These are phyloP conservation scores for Botrytis fabae DNA, from an alignment of 2,329 filamentous ascomycete species.

Conservation along the genomic window DNA sequence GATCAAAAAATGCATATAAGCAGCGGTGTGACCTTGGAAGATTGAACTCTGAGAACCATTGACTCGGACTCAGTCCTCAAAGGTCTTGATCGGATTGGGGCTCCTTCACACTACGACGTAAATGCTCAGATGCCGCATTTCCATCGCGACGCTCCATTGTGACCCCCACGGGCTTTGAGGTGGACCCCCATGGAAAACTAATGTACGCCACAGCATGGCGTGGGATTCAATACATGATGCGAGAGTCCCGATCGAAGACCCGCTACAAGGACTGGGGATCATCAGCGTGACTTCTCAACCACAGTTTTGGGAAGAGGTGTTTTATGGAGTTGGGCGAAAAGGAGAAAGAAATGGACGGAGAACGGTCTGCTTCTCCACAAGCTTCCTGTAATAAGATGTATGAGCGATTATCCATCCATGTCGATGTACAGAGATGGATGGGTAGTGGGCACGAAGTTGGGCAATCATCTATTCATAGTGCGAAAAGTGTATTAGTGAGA, in stretches of 20 bases:
- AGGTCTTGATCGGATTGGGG: neutral
- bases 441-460: neutral
- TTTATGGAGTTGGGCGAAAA: neutral
- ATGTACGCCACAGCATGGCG: slow-evolving; percentile 18
- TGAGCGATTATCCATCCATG: slow-evolving; percentile 5
- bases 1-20: slow-evolving; percentile 18
- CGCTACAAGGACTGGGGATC: slow-evolving; percentile 7
- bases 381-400: neutral
- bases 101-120: neutral
- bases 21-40: neutral
- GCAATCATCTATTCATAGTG: neutral
- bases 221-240: slow-evolving; percentile 15
- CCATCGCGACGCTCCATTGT: neutral
- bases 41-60: neutral
- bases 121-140: slow-evolving; percentile 14
- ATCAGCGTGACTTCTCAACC: slow-evolving; percentile 11
- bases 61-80: neutral
- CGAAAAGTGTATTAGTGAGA: slow-evolving; percentile 5
- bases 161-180: slow-evolving; percentile 19
- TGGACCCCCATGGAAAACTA: slow-evolving; percentile 4
- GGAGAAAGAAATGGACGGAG: neutral
- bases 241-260: slow-evolving; percentile 17
- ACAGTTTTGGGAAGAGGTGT: slow-evolving; percentile 4
- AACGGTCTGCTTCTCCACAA: neutral
- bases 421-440: neutral